Evolutionary conservation across 2,329 filamentous ascomycete species (phyloP).

Genomic region (Colletotrichum viniferum): DNA sequence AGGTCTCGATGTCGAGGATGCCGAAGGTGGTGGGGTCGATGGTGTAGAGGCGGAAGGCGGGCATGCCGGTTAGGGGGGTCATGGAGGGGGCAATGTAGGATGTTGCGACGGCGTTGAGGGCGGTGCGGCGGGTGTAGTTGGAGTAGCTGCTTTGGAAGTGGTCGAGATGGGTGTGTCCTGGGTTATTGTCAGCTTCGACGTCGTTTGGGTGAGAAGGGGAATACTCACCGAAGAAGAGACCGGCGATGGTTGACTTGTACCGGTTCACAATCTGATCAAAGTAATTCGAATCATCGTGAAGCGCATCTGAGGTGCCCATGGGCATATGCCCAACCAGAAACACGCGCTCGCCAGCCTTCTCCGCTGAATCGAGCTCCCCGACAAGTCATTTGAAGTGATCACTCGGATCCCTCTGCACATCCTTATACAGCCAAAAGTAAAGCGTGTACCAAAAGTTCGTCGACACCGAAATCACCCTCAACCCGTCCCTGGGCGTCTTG

Average conservation of each 20-base stretch:
- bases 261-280: not conserved
- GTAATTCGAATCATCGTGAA: not conserved
- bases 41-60: not conserved
- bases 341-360: not conserved
- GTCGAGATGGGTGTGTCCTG: not conserved
- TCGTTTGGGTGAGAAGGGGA: not conserved
- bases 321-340: not conserved
- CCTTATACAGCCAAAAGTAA: not conserved
- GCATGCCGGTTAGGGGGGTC: not conserved
- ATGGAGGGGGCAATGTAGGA: not conserved
- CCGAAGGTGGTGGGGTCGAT: not conserved
- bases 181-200: not conserved
- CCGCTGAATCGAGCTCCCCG: not conserved
- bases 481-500: not conserved
- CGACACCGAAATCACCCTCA: not conserved
- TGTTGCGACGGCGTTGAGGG: not conserved
- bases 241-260: not conserved
- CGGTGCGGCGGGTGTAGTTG: not conserved
- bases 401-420: not conserved
- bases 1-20: not conserved
- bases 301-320: not conserved
- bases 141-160: not conserved
- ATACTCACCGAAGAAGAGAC: not conserved
- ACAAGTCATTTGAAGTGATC: not conserved
- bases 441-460: not conserved